Conservation (phyloP, 139 green algal species). For the Chlorella sp. region DNA sequence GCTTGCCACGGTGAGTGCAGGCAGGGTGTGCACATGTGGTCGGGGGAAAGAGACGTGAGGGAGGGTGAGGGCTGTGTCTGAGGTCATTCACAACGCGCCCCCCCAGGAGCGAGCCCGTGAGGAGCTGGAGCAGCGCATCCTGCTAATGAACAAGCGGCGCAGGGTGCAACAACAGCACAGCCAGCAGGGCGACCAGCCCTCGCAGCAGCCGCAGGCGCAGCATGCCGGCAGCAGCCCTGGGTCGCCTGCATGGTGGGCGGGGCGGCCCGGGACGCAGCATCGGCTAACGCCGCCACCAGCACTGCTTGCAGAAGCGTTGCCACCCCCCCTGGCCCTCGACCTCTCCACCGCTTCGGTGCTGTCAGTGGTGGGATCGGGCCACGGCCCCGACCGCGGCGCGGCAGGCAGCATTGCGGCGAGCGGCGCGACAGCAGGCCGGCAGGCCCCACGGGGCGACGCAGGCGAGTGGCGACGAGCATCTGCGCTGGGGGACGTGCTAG, state of each 20-base stretch:
- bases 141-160: constrained; percentile 25
- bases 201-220: neutral
- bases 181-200: neutral
- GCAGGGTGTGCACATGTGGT: neutral
- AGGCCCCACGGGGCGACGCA: neutral
- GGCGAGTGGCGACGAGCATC: neutral
- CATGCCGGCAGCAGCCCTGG: neutral
- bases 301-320: neutral
- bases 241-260: neutral
- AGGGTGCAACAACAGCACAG: constrained; percentile 10
- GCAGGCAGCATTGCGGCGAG: neutral
- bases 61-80: neutral
- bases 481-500: neutral
- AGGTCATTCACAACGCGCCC: neutral
- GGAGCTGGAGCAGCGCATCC: constrained; percentile 20
- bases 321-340: neutral
- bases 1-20: neutral
- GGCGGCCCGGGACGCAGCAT: neutral
- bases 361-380: neutral
- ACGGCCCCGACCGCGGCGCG: neutral
- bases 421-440: neutral
- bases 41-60: neutral
- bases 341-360: neutral
- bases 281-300: neutral
- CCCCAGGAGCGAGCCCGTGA: constrained; percentile 14